Base-by-base conservation (phyloP, 2,329 filamentous ascomycete species). In the Beauveria medogensis region DNA sequence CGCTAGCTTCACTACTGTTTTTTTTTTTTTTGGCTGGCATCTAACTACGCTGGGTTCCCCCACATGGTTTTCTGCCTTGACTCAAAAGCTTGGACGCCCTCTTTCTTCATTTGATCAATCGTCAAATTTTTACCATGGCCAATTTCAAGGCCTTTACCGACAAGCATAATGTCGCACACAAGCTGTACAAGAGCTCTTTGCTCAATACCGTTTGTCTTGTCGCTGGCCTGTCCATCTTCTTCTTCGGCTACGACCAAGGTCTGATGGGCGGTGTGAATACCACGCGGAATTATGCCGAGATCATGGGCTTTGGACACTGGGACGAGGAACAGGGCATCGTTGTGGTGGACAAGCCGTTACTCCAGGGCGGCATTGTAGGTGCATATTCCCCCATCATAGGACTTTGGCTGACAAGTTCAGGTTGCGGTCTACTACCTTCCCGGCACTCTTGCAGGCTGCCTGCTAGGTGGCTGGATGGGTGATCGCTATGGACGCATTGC, bases 251-350 rank as follows among this genome's bases (percentile, higher is more conserved):
- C 66, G 80, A 83, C 64, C 80, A 82, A 66, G 80, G 78, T 50
- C 72, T 80, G 64, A 86, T 80, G 84, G 82, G 82, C 20, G 86
- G 86, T 60, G 85, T 89, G 14, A 89, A 89, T 71, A 85, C 82
- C 52, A 78, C 84, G 44, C 80, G 80, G 55, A 73, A 88, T 69
- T 90, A 89, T 67, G 82, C 86, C 55, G 75, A 82, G 43, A 73
- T 82, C 10, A 89, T 90, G 85, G 79, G 78, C 8, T 84, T 88
- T 64, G 87, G 86, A 6, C 79, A 88, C 65, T 78, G 81, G 20
- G 77, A 82, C 63, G 73, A 75, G 24, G 78, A 78, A 0, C 68
- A 69, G 20, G 66, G 71, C 7, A 79, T 85, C 0, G 78, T 86
- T 3, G 76, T 88, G 12, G 78, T 86, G 2, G 77, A 88, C 30